A percentile compares a stretch with the other conserved stretches of the same genome.
phyloP scores from a whole-genome alignment of 768 basidiomycete genomes.

The Trametopsis cervina region DNA sequence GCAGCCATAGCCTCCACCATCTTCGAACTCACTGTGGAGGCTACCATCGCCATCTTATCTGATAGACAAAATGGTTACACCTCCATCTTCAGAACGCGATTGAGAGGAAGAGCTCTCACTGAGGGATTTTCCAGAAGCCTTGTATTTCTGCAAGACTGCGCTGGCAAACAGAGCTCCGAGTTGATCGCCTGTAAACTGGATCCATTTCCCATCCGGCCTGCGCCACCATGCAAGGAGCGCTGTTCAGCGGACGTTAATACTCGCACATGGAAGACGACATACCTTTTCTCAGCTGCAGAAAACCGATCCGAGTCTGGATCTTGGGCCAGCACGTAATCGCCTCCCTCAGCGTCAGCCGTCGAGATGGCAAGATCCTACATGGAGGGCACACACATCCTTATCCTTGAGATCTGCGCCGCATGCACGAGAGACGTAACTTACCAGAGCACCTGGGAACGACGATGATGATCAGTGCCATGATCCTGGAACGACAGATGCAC shows the following conservation, averaged over 20 bases:
- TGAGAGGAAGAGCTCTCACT: slow-evolving; percentile 29
- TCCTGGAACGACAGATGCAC: neutral
- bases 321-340: slow-evolving; percentile 72
- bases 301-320: slow-evolving; percentile 89
- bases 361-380: slow-evolving; percentile 62
- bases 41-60: slow-evolving; percentile 75
- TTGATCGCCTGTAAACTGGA: slow-evolving; percentile 78
- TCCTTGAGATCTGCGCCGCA: neutral
- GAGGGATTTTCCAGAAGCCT: slow-evolving; percentile 36
- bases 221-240: neutral
- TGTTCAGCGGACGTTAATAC: neutral
- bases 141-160: slow-evolving; percentile 38
- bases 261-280: slow-evolving; percentile 10
- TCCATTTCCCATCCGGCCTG: slow-evolving; percentile 53
- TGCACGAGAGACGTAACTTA: too few relatives aligned
- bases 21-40: slow-evolving; percentile 86
- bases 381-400: too few relatives aligned
- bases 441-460: slow-evolving; percentile 3
- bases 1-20: slow-evolving; percentile 77
- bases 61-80: too few relatives aligned
- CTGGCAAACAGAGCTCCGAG: slow-evolving; percentile 56
- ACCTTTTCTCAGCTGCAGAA: slow-evolving; percentile 67
- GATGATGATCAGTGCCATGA: neutral
- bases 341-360: slow-evolving; percentile 47
- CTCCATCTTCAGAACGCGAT: too few relatives aligned